Evolutionary conservation across 31 red algal species (phyloP).

Genomic region (Asparagopsis taxiformis): DNA sequence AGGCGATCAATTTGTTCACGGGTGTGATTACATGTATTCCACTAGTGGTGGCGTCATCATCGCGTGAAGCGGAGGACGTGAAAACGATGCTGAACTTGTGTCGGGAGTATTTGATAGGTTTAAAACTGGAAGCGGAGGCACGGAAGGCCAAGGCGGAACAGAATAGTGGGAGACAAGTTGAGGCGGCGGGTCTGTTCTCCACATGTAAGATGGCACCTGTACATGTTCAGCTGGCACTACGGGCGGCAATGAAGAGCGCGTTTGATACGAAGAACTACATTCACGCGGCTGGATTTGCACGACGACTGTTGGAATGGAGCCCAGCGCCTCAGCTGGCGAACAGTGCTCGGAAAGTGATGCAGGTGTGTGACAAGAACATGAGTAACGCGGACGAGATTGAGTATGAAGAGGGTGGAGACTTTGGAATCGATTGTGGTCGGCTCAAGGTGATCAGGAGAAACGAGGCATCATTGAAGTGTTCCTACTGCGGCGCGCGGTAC

Average conservation of each 20-base stretch:
- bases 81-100: constrained; percentile 54
- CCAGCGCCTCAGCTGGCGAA: constrained; percentile 54
- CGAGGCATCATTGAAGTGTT: constrained; percentile 23
- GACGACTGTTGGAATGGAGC: constrained; percentile 75
- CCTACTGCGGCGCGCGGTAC: constrained; percentile 62
- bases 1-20: constrained; percentile 63
- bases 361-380: constrained; percentile 81
- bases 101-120: constrained; percentile 92
- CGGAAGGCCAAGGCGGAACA: constrained; percentile 59
- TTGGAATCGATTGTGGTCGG: constrained; percentile 63
- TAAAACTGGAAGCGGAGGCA: constrained; percentile 70
- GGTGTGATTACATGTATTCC: constrained; percentile 68
- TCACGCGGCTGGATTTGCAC: constrained; percentile 78
- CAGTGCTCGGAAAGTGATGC: constrained; percentile 82
- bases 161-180: constrained; percentile 50
- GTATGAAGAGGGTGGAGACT: constrained; percentile 72
- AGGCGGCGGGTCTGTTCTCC: constrained; percentile 88
- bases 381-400: constrained; percentile 58
- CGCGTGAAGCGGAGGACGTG: constrained; percentile 70
- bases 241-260: constrained; percentile 92
- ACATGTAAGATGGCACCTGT: constrained; percentile 76
- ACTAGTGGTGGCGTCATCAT: constrained; percentile 58
- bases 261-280: constrained; percentile 83
- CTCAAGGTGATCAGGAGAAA: constrained; percentile 61
- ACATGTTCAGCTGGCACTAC: constrained; percentile 91